phyloP scores from a whole-genome alignment of 1,284 basidiomycete species.

The Gomphus bonarii region DNA sequence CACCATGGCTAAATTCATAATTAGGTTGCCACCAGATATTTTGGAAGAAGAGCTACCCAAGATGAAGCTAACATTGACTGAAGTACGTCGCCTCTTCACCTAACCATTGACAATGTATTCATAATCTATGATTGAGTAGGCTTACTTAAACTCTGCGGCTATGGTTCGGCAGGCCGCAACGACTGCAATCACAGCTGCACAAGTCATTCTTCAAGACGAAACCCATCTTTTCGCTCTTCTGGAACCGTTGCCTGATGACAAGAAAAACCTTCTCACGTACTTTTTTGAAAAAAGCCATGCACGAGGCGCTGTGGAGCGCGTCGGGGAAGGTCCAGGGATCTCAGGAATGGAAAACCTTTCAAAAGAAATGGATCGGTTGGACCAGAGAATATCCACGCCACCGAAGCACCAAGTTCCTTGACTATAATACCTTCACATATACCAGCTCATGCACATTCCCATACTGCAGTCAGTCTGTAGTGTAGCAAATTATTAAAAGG shows the following conservation, averaged over 20 bases:
- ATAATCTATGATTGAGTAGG: conserved; percentile 28
- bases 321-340: conserved; percentile 15
- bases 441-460: background rate
- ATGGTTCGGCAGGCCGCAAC: conserved; percentile 75
- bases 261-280: conserved; percentile 79
- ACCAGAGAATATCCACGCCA: conserved; percentile 65
- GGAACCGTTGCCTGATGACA: conserved; percentile 70
- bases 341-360: conserved; percentile 54
- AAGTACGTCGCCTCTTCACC: conserved; percentile 33
- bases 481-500: conserved; percentile 1
- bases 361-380: conserved; percentile 65
- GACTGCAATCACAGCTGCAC: conserved; percentile 69
- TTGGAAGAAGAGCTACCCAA: conserved; percentile 79
- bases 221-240: conserved; percentile 67
- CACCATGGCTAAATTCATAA: conserved; percentile 68
- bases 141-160: conserved; percentile 51
- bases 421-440: background rate
- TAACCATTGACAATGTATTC: conserved; percentile 2
- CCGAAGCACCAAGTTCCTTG: conserved; percentile 13
- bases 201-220: conserved; percentile 70
- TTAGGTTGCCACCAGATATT: conserved; percentile 68
- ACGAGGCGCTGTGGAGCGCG: conserved; percentile 27
- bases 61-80: conserved; percentile 54
- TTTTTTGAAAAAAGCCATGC: conserved; percentile 76
- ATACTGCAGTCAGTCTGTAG: background rate